Percentiles rank a stretch among this genome's conserved stretches.
Evolutionary conservation across 2,329 filamentous ascomycete species (phyloP).

Genomic region (Talaromyces sp.): DNA sequence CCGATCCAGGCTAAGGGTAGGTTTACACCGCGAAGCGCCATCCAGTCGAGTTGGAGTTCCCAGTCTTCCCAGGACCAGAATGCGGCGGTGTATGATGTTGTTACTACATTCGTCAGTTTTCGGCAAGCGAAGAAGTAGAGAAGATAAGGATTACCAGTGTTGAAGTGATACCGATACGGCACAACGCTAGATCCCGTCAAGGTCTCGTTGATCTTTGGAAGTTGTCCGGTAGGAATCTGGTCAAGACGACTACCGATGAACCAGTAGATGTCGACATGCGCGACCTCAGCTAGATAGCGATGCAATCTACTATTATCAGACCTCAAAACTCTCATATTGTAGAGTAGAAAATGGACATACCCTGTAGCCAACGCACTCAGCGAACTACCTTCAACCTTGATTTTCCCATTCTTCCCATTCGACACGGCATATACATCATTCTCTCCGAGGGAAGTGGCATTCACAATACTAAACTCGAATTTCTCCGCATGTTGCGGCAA

Average conservation of each 20-base stretch:
- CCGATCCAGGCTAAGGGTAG: constrained; percentile 55
- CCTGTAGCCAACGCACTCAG: constrained; percentile 37
- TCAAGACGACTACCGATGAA: constrained; percentile 47
- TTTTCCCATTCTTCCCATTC: constrained; percentile 27
- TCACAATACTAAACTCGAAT: constrained; percentile 27
- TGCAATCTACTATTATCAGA: constrained; percentile 34
- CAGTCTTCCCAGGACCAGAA: constrained; percentile 57
- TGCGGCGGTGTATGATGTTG: constrained; percentile 52
- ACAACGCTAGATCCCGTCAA: constrained; percentile 45
- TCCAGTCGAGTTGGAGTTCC: constrained; percentile 55
- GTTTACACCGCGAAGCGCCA: constrained; percentile 54
- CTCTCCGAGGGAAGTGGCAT: constrained; percentile 7
- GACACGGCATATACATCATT: constrained; percentile 29
- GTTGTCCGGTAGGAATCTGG: constrained; percentile 28
- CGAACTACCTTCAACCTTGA: constrained; percentile 36
- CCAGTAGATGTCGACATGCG: constrained; percentile 51
- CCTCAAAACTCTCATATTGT: too few species aligned
- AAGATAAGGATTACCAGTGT: constrained; percentile 40
- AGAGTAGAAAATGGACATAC: constrained; percentile 25
- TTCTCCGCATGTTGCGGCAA: constrained; percentile 26
- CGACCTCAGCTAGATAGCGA: constrained; percentile 43
- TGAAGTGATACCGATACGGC: constrained; percentile 53
- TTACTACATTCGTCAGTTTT: constrained; percentile 36
- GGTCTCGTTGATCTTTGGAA: constrained; percentile 33
- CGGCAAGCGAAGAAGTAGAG: not conserved